These are phyloP conservation scores for Populus davidiana DNA, from an alignment of 345 rosid species.

Conservation along the genomic window DNA sequence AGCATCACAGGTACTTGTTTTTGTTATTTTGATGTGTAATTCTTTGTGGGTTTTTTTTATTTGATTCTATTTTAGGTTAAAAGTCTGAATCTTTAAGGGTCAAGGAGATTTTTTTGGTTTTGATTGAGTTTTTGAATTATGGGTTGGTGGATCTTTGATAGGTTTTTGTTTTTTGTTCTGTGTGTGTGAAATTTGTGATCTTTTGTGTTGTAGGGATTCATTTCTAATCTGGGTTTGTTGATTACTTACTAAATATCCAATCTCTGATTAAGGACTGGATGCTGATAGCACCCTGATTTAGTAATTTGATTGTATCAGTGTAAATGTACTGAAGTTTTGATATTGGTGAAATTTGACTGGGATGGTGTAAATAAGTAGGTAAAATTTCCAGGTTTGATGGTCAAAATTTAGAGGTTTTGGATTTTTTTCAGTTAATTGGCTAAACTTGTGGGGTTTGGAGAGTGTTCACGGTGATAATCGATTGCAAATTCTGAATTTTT, in stretches of 20 bases:
- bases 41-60: neutral
- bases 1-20: conserved; percentile 60
- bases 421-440: neutral
- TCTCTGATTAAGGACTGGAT: neutral
- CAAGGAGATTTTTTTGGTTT: neutral
- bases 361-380: neutral
- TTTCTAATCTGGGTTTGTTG: neutral
- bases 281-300: neutral
- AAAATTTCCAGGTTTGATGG: neutral
- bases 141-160: neutral
- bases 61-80: neutral
- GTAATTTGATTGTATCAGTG: neutral
- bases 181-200: neutral
- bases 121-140: neutral
- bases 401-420: neutral
- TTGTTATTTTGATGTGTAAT: neutral
- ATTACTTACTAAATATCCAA: neutral
- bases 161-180: neutral
- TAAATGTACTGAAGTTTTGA: neutral
- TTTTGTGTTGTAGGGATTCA: neutral
- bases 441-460: neutral
- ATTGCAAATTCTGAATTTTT: neutral
- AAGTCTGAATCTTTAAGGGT: neutral
- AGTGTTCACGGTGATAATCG: neutral
- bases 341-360: neutral